Base-by-base conservation (phyloP, 805 yeast species). In the Clavispora vitiphila region DNA sequence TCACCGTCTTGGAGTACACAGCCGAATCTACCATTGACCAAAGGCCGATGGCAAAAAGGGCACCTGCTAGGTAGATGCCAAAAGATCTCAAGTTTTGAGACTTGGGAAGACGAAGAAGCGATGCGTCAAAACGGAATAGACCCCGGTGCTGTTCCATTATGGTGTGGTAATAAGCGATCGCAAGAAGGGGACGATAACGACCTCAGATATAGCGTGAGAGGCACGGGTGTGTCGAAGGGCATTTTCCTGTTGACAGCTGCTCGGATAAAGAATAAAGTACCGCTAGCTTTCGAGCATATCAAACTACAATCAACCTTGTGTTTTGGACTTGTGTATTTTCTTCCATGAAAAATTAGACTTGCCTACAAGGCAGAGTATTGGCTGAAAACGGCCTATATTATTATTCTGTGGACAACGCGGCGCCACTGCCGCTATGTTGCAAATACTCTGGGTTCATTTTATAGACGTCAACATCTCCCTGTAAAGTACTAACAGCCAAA, bases 1-100 rank as follows among this genome's bases (percentile, higher is more conserved):
- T 91, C 37, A 82, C 83, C 14, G 88, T 83, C 49, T 80, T 82
- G 34, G 95, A 84, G 63, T 79, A 91, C 26, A 93, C 75, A 2
- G 95, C 89, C 1, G 96, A 87, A 63, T 91, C 98, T 15, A 93
- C 64, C 63, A 91, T 78, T 16, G 83, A 68, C 95, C 96, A 91
- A 58, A 91, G 82, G 7, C 96, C 98, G 41, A 84, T 61, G 30
- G 96, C 85, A 52, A 85, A 91, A 22, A 85, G 62, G 0, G 80
- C 82, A 9, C 93, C 93, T 0, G 89, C 69, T n/a, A 80, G 49
- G 55, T 86, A 88, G 12, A 88, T 88, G 12, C 95, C 91, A 34
- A 75, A 62, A 1, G 88, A 74, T 54, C 93, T 71, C 34, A 86
- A 70, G 34, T 83, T 74, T 39, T 80, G 78, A 7, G 93, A 81